Base-by-base conservation (phyloP, 2,329 filamentous ascomycete species). In the Cladosporium sp. region DNA sequence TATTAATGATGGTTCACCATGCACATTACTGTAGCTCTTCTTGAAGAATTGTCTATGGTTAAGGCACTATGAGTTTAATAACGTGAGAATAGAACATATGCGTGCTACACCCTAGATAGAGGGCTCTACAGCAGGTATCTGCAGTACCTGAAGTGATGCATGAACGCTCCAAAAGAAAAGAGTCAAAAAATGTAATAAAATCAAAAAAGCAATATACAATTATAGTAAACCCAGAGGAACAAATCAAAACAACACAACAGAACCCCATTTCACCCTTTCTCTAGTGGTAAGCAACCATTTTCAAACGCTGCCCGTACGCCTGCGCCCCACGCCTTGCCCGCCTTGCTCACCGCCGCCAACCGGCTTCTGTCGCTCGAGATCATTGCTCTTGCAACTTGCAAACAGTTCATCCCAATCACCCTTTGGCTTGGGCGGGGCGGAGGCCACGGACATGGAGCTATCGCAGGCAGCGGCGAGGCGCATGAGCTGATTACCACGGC, bases 351-450 rank as follows among this genome's bases (percentile, higher is more conserved):
- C 45, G 13, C 38, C 27, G 27, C 25, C 27, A n/a, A 11, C n/a
- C 30, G 16, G 15, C 32, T 35, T 18, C 33, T 39, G 29, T 25
- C 45, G 45, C 45, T 48, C 45, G 16, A 43, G 25, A 50, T 43
- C 41, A 22, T 50, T 50, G 22, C 27, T 43, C 48, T 22, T 50
- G 25, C 39, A 43, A 33, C 39, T 39, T n/a, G 48, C 40, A 20
- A 43, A 50, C 25, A 50, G 40, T 38, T 50, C 48, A 19, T 43
- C 48, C 48, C 48, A 50, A n/a, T 50, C 39, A 15, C 48, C 48
- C 19, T 43, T 50, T 3, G 48, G 48, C 40, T 43, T 50, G 13
- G 48, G 41, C 22, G 48, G 48, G 25, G 48, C 48, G 27, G 48
- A 43, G 6, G 48, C 48, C 19, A 43, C 39, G 33, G 39, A 43